These are phyloP conservation scores for Backusella parvicylindrica DNA, from an alignment of 192 early-diverging fungal species.

Conservation along the genomic window DNA sequence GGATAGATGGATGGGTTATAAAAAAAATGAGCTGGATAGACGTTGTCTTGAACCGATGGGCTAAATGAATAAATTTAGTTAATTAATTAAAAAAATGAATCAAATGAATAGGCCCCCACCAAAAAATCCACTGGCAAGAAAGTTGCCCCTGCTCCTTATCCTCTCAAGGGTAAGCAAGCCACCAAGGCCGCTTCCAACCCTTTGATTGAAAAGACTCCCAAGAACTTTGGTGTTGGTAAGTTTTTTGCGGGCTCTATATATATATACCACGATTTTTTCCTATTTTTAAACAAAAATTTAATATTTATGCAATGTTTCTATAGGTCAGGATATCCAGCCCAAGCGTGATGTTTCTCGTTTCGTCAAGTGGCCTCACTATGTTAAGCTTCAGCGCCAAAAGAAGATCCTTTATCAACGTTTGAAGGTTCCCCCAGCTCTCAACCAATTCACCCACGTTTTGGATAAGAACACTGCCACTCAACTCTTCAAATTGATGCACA, in stretches of 20 bases:
- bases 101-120: constrained; percentile 33
- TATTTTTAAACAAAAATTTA: constrained; percentile 18
- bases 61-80: not conserved
- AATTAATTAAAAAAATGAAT: not conserved
- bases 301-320: not conserved
- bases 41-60: not conserved
- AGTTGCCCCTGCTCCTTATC: constrained; percentile 88
- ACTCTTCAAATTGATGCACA: constrained; percentile 97
- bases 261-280: not conserved
- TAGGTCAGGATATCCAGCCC: constrained; percentile 95
- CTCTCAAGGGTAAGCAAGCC: constrained; percentile 66
- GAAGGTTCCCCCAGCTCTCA: constrained; percentile 99
- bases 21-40: not conserved
- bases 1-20: not conserved
- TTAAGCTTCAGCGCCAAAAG: constrained; percentile 98
- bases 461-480: constrained; percentile 99
- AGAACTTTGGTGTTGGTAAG: constrained; percentile 94
- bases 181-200: constrained; percentile 77
- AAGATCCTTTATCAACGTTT: constrained; percentile 96
- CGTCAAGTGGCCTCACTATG: constrained; percentile 99
- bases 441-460: constrained; percentile 97
- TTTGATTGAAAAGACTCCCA: constrained; percentile 89
- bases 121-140: constrained; percentile 77
- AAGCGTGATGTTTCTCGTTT: constrained; percentile 93
- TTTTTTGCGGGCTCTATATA: not conserved